These are phyloP conservation scores for Dipteronia sinensis DNA, from an alignment of 345 rosid species.

Conservation along the genomic window DNA sequence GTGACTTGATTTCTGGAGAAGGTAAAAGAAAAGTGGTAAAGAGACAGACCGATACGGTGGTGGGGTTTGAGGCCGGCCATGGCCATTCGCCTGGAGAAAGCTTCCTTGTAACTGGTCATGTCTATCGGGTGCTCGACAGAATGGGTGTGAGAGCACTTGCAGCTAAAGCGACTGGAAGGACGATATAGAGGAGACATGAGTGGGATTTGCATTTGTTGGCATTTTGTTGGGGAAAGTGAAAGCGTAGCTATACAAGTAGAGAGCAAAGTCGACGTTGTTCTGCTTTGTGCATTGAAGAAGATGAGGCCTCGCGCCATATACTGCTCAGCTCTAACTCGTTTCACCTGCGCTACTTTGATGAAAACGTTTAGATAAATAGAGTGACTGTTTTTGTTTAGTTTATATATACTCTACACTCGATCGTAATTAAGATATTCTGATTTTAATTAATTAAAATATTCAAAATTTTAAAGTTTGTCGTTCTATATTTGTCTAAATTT, in stretches of 20 bases:
- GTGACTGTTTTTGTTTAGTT: too few relatives aligned
- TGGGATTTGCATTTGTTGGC: slow-evolving; percentile 25
- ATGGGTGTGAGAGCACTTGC: slow-evolving; percentile 40
- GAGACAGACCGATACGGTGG: slow-evolving; percentile 71
- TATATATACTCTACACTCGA: too few relatives aligned
- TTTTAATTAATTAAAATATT: too few relatives aligned
- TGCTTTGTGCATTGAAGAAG: slow-evolving; percentile 36
- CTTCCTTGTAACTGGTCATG: slow-evolving; percentile 43
- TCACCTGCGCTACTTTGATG: too few relatives aligned
- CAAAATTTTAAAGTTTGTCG: too few relatives aligned
- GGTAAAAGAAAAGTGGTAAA: background rate
- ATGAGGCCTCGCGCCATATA: slow-evolving; percentile 54
- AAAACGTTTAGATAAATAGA: background rate
- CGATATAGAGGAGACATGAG: slow-evolving; percentile 26
- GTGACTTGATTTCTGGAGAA: background rate
- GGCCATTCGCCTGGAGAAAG: slow-evolving; percentile 71
- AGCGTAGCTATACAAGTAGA: slow-evolving; percentile 25
- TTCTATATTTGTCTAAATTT: too few relatives aligned
- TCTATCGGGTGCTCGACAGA: slow-evolving; percentile 22
- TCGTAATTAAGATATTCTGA: too few relatives aligned
- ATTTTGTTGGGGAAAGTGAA: slow-evolving; percentile 32
- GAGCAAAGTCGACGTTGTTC: slow-evolving; percentile 34
- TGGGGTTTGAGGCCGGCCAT: slow-evolving; percentile 87
- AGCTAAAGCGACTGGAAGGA: slow-evolving; percentile 41
- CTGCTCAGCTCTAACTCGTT: background rate